Conservation (phyloP, 1,139 yeast species). For the Suhomyces choctaworum region DNA sequence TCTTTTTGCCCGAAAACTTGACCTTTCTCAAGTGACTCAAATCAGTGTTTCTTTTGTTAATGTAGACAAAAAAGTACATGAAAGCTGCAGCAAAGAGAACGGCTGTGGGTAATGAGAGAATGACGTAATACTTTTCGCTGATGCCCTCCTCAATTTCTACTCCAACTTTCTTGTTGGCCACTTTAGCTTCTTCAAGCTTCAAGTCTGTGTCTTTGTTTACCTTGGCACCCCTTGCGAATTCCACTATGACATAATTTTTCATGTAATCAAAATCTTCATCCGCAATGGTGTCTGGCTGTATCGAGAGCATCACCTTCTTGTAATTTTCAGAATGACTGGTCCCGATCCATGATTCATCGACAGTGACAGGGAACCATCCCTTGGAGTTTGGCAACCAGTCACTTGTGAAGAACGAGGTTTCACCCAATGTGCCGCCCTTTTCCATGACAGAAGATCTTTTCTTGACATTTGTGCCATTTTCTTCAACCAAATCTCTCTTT, state of each 20-base stretch:
- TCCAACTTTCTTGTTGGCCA: constrained; percentile 33
- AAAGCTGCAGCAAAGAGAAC: constrained; percentile 60
- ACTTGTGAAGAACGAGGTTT: constrained; percentile 58
- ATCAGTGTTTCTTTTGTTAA: constrained; percentile 49
- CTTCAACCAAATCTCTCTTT: constrained; percentile 38
- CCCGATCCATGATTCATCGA: constrained; percentile 61
- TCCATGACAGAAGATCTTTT: constrained; percentile 41
- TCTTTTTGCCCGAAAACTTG: constrained; percentile 44
- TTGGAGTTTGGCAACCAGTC: constrained; percentile 69
- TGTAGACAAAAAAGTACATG: constrained; percentile 62
- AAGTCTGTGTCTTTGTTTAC: constrained; percentile 62
- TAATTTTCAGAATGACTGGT: constrained; percentile 36
- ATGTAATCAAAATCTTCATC: constrained; percentile 65
- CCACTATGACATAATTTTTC: constrained; percentile 54
- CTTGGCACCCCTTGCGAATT: constrained; percentile 55
- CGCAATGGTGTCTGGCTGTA: constrained; percentile 67
- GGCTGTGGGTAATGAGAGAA: constrained; percentile 70
- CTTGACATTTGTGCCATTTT: constrained; percentile 9
- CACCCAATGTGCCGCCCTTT: constrained; percentile 39
- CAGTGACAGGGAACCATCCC: constrained; percentile 64
- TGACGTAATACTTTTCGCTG: constrained; percentile 65
- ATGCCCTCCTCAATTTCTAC: constrained; percentile 58
- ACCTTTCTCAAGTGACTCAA: constrained; percentile 52
- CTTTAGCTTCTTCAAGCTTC: constrained; percentile 42
- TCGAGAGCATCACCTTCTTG: constrained; percentile 54